Percentiles rank a stretch among this genome's conserved stretches.
These are phyloP conservation scores for Inonotus obliquus DNA, from an alignment of 1,284 basidiomycete genomes.

Conservation along the genomic window DNA sequence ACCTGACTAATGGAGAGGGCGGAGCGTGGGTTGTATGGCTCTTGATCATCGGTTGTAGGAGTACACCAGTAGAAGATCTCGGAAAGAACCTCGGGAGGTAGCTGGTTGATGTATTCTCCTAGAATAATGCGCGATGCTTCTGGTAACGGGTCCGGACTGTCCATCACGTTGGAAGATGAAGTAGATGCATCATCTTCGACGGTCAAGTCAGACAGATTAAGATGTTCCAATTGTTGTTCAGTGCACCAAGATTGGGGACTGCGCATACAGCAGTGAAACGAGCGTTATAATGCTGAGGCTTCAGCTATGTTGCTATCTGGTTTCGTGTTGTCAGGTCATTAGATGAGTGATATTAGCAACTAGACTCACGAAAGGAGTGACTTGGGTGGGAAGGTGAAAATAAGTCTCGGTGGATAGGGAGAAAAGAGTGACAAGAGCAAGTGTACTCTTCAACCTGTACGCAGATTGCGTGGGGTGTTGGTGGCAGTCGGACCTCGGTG, in stretches of 20 bases:
- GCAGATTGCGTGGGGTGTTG: too few species aligned
- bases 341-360: background rate
- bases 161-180: background rate
- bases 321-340: background rate
- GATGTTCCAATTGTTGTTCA: background rate
- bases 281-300: background rate
- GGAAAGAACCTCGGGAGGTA: slow-evolving; percentile 14
- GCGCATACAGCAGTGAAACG: slow-evolving; percentile 3
- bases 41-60: slow-evolving; percentile 6
- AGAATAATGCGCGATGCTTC: background rate
- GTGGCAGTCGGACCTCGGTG: too few species aligned
- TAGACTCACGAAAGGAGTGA: slow-evolving; percentile 9
- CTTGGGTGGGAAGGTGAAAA: background rate
- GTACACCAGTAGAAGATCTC: slow-evolving; percentile 19
- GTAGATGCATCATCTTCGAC: background rate
- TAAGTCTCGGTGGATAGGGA: background rate
- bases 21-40: background rate
- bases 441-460: background rate
- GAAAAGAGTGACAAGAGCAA: background rate
- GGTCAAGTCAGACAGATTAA: background rate
- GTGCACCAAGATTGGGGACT: background rate
- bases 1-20: slow-evolving; percentile 14
- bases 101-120: slow-evolving; percentile 1
- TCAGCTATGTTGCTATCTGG: background rate
- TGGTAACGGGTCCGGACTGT: background rate